A percentile compares a stretch with the other conserved stretches of the same genome.
phyloP scores from a whole-genome alignment of 2,329 filamentous ascomycete species.

The Paecilomyces sp. region DNA sequence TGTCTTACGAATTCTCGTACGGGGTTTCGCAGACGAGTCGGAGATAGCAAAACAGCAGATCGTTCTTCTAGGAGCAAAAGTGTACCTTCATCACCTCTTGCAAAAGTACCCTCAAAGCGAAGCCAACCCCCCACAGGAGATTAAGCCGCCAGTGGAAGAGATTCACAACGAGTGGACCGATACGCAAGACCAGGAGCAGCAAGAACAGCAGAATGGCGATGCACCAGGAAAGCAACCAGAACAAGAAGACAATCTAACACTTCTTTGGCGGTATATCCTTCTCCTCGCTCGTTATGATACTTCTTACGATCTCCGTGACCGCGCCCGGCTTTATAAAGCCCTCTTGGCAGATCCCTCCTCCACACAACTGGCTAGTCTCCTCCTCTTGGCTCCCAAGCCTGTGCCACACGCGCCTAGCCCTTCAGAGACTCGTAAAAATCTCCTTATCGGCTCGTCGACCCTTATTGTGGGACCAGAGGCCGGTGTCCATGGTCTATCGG shows the following conservation, averaged over 20 bases:
- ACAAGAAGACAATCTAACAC: slow-evolving; percentile 56
- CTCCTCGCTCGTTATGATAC: slow-evolving; percentile 85
- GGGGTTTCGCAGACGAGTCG: slow-evolving; percentile 75
- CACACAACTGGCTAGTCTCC: slow-evolving; percentile 78
- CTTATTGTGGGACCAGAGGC: slow-evolving; percentile 73
- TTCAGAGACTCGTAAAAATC: slow-evolving; percentile 71
- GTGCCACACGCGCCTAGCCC: slow-evolving; percentile 86
- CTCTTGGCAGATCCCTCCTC: slow-evolving; percentile 68
- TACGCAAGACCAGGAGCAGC: slow-evolving; percentile 16
- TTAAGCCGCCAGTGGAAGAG: slow-evolving; percentile 12
- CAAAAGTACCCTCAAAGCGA: slow-evolving; percentile 36
- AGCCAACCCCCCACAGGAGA: slow-evolving; percentile 14
- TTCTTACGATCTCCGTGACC: slow-evolving; percentile 90
- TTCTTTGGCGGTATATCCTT: slow-evolving; percentile 78
- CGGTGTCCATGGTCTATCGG: slow-evolving; percentile 64
- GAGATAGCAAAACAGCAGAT: slow-evolving; percentile 88
- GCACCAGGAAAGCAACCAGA: slow-evolving; percentile 21
- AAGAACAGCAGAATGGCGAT: slow-evolving; percentile 21
- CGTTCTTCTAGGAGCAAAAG: slow-evolving; percentile 86
- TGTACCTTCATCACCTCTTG: slow-evolving; percentile 79
- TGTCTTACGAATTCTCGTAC: slow-evolving; percentile 78
- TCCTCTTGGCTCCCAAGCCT: slow-evolving; percentile 89
- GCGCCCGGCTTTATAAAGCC: slow-evolving; percentile 78
- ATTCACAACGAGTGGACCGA: slow-evolving; percentile 28
- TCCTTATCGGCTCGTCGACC: slow-evolving; percentile 75